Conservation (phyloP, 495 filamentous ascomycete genomes). For the Trichoderma gamsii region DNA sequence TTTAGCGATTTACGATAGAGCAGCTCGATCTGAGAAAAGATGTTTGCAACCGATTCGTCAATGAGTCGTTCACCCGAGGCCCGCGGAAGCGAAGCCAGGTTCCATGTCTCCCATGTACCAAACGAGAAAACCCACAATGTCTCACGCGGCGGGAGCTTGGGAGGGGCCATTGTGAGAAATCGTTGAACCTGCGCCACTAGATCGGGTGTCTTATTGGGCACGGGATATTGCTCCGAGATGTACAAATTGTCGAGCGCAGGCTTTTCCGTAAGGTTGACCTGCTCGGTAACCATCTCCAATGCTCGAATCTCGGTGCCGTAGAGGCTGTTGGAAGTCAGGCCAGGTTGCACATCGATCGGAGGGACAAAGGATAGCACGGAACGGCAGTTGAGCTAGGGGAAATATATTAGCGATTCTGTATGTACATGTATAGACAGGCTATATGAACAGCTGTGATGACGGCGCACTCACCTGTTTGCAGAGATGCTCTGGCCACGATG, state of each 20-base stretch:
- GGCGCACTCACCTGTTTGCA: slow-evolving; percentile 22
- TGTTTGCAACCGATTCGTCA: slow-evolving; percentile 24
- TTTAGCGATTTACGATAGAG: slow-evolving; percentile 34
- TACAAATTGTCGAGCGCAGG: slow-evolving; percentile 34
- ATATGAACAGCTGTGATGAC: not conserved
- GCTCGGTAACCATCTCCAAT: slow-evolving; percentile 17
- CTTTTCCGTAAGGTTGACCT: slow-evolving; percentile 17
- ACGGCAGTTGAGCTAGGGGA: slow-evolving; percentile 31
- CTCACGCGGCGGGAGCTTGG: slow-evolving; percentile 26
- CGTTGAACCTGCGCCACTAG: slow-evolving; percentile 34
- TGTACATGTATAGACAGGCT: slow-evolving; percentile 13
- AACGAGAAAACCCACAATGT: slow-evolving; percentile 42
- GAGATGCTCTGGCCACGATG: slow-evolving; percentile 24
- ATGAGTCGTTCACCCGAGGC: slow-evolving; percentile 26
- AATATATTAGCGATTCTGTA: slow-evolving; percentile 17
- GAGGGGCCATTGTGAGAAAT: slow-evolving; percentile 30
- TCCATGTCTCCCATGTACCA: slow-evolving; percentile 45
- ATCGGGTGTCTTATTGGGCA: slow-evolving; percentile 28
- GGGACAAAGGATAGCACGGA: slow-evolving; percentile 30
- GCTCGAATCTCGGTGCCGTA: slow-evolving; percentile 23
- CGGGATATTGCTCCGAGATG: slow-evolving; percentile 29
- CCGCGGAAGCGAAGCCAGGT: slow-evolving; percentile 36
- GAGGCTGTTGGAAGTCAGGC: slow-evolving; percentile 28
- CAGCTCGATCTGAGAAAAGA: slow-evolving; percentile 38
- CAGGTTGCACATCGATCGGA: slow-evolving; percentile 18